A percentile compares a stretch with the other conserved stretches of the same genome.
phyloP scores from a whole-genome alignment of 495 filamentous ascomycete genomes.

The Apiosordaria backusii region DNA sequence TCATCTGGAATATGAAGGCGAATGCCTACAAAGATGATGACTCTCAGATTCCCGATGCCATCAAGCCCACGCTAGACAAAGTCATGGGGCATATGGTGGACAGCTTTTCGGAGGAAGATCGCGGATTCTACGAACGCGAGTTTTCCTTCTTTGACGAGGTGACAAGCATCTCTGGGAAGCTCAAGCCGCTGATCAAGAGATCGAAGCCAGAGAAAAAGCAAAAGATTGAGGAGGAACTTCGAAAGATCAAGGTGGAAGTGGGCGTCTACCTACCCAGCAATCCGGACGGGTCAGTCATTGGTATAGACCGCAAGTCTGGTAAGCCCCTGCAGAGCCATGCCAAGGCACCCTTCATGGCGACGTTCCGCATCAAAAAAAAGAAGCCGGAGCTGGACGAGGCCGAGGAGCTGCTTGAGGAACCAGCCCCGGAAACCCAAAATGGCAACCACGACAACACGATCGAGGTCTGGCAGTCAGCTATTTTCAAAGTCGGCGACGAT shows the following conservation, averaged over 20 bases:
- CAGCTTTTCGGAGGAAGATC: constrained; percentile 76
- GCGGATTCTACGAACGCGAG: constrained; percentile 86
- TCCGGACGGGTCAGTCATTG: constrained; percentile 92
- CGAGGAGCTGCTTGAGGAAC: constrained; percentile 44
- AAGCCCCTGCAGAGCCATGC: constrained; percentile 97
- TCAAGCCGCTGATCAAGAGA: constrained; percentile 87
- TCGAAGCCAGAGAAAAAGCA: constrained; percentile 97
- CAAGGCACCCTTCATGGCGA: constrained; percentile 98
- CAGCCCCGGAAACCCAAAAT: constrained; percentile 22
- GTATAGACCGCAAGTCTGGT: constrained; percentile 94
- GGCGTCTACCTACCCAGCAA: constrained; percentile 97
- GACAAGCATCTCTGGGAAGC: constrained; percentile 89
- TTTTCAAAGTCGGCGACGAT: constrained; percentile 99
- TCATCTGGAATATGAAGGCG: constrained; percentile 99
- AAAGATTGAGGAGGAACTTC: constrained; percentile 97
- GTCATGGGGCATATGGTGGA: constrained; percentile 79
- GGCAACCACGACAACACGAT: constrained; percentile 54
- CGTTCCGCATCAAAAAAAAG: constrained; percentile 89
- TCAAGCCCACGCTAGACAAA: constrained; percentile 89
- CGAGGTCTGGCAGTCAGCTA: constrained; percentile 97
- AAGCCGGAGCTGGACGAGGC: constrained; percentile 46
- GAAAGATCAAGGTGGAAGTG: constrained; percentile 93
- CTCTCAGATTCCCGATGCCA: constrained; percentile 77
- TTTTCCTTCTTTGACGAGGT: constrained; percentile 98
- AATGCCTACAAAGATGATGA: constrained; percentile 98